Percentiles rank a stretch among this genome's conserved stretches.
Evolutionary conservation across 148 eudicot genomes (phyloP).

Genomic region (Rhododendron mucronatum): DNA sequence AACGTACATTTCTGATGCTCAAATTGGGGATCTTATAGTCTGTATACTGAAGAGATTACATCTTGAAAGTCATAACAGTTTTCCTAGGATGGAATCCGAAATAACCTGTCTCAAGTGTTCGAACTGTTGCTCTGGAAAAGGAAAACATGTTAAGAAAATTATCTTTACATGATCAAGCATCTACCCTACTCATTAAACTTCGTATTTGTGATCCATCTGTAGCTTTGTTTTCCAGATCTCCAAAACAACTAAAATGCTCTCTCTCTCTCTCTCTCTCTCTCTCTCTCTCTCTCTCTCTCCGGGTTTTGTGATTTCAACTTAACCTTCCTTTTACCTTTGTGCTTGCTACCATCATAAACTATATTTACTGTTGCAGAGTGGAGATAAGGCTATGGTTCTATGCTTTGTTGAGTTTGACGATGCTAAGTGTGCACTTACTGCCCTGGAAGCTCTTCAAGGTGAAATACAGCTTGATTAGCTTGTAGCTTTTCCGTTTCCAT

Average conservation of each 20-base stretch:
- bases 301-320: constrained; percentile 3
- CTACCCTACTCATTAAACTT: background rate
- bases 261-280: background rate
- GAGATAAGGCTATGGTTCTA: constrained; percentile 83
- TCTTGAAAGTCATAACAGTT: background rate
- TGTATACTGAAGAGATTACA: background rate
- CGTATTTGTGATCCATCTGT: background rate
- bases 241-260: background rate
- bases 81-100: background rate
- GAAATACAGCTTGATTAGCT: background rate
- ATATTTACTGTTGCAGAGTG: constrained; percentile 47
- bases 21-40: background rate
- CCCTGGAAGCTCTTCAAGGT: constrained; percentile 98
- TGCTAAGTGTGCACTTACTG: constrained; percentile 83
- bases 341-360: background rate
- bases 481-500: background rate
- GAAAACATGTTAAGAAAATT: background rate
- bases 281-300: background rate
- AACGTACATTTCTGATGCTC: background rate
- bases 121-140: background rate
- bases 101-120: background rate
- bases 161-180: background rate
- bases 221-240: background rate
- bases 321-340: background rate
- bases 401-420: constrained; percentile 88